Evolutionary conservation across 2,329 filamentous ascomycete species (phyloP).

Genomic region (Colletotrichum scovillei): DNA sequence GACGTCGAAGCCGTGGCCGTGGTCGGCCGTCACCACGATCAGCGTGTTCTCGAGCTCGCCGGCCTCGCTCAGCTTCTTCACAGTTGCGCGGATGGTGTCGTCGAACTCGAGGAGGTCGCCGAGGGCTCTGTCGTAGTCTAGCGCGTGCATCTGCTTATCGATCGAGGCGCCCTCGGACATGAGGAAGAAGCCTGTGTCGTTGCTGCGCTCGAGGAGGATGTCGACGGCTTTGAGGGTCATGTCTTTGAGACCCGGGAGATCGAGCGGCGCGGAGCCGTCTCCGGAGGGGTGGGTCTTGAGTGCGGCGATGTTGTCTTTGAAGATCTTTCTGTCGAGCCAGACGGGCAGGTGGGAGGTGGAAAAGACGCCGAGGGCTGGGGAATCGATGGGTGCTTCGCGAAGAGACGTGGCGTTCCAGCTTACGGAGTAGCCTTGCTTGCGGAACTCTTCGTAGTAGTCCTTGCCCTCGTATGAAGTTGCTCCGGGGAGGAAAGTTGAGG

Average conservation of each 20-base stretch:
- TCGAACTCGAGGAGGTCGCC: constrained; percentile 88
- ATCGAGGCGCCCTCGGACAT: constrained; percentile 89
- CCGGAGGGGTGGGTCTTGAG: constrained; percentile 78
- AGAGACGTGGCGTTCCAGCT: constrained; percentile 81
- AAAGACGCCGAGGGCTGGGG: constrained; percentile 82
- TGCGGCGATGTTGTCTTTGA: constrained; percentile 74
- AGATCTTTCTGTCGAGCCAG: constrained; percentile 89
- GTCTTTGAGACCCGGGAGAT: constrained; percentile 86
- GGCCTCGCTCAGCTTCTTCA: constrained; percentile 74
- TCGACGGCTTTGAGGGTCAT: constrained; percentile 92
- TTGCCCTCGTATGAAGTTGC: constrained; percentile 74
- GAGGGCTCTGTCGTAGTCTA: constrained; percentile 88
- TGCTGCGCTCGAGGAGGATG: constrained; percentile 73
- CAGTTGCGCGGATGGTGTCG: constrained; percentile 81
- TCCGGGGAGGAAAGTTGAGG: constrained; percentile 80
- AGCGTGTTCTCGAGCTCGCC: constrained; percentile 80
- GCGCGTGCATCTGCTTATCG: constrained; percentile 89
- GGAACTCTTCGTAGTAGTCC: constrained; percentile 84
- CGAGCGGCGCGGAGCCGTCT: constrained; percentile 70
- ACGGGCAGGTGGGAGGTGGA: constrained; percentile 79
- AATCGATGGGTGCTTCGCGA: constrained; percentile 62
- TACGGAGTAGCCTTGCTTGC: constrained; percentile 77
- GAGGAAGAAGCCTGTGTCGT: constrained; percentile 82
- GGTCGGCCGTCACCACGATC: constrained; percentile 85
- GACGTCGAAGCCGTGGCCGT: constrained; percentile 90